Conservation (phyloP, 1,139 yeast genomes). For the Groenewaldozyma sp. region DNA sequence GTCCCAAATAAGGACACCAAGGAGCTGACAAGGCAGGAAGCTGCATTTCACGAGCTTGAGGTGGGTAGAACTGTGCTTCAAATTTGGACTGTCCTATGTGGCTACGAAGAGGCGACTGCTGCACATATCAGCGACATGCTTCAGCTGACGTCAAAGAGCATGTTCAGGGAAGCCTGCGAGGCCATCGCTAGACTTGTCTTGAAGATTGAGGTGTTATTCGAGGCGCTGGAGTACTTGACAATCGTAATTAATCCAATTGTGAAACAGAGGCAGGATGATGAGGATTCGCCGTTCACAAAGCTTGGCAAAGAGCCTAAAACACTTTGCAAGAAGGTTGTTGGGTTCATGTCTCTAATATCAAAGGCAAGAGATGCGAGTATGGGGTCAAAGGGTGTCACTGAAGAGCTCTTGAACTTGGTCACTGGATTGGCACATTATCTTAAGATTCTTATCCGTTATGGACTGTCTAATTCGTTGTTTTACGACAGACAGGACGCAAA, state of each 20-base stretch:
- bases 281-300: conserved; percentile 17
- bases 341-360: conserved; percentile 35
- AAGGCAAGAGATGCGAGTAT: conserved; percentile 25
- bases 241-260: conserved; percentile 19
- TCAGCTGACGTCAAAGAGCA: conserved; percentile 69
- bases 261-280: conserved; percentile 7
- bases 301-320: conserved; percentile 79
- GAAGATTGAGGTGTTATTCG: conserved; percentile 67
- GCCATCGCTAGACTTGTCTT: conserved; percentile 69
- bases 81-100: conserved; percentile 83
- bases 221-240: conserved; percentile 52
- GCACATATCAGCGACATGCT: conserved; percentile 89
- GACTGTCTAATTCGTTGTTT: conserved; percentile 65
- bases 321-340: conserved; percentile 43
- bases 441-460: conserved; percentile 73
- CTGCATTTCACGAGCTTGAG: conserved; percentile 47
- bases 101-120: conserved; percentile 90
- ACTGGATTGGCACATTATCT: conserved; percentile 92
- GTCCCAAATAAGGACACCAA: conserved; percentile 13
- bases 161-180: conserved; percentile 58
- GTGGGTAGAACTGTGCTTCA: conserved; percentile 63
- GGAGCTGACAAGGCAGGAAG: conserved; percentile 41
- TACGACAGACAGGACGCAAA: conserved; percentile 52
- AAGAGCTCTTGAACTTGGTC: conserved; percentile 69
- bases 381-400: conserved; percentile 30